phyloP scores from a whole-genome alignment of 2,329 filamentous ascomycete species.

The Fusarium sp. region DNA sequence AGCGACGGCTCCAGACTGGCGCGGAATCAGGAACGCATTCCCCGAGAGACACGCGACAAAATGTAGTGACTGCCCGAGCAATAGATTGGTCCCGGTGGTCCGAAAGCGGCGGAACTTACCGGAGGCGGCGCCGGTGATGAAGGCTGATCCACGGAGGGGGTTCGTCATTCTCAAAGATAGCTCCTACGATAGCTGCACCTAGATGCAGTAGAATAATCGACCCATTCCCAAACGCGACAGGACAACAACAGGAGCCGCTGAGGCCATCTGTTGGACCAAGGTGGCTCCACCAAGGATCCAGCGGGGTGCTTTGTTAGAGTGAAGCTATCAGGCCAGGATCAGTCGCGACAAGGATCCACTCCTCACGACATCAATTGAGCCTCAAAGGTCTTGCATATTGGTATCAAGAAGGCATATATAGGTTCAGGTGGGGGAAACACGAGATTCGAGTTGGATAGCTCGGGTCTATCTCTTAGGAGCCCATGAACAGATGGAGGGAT shows the following conservation, averaged over 20 bases:
- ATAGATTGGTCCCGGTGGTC: not conserved
- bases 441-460: not conserved
- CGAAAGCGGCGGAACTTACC: constrained; percentile 48
- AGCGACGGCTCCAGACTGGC: not conserved
- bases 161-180: constrained; percentile 48
- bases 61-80: constrained; percentile 8
- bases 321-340: constrained; percentile 36
- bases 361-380: constrained; percentile 33
- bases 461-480: not conserved
- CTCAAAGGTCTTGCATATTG: constrained; percentile 14
- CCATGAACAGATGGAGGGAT: not conserved
- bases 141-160: constrained; percentile 59
- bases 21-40: not conserved
- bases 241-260: constrained; percentile 17
- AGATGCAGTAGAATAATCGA: constrained; percentile 8
- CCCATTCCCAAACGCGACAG: constrained; percentile 11
- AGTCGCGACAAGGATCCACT: constrained; percentile 33
- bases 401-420: not conserved
- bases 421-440: not conserved
- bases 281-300: constrained; percentile 31
- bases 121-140: constrained; percentile 62
- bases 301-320: constrained; percentile 19
- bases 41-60: not conserved
- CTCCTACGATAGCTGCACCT: not conserved
- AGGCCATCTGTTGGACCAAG: not conserved